Base-by-base conservation (phyloP, 2,329 filamentous ascomycete genomes). In the Ilyonectria destructans region DNA sequence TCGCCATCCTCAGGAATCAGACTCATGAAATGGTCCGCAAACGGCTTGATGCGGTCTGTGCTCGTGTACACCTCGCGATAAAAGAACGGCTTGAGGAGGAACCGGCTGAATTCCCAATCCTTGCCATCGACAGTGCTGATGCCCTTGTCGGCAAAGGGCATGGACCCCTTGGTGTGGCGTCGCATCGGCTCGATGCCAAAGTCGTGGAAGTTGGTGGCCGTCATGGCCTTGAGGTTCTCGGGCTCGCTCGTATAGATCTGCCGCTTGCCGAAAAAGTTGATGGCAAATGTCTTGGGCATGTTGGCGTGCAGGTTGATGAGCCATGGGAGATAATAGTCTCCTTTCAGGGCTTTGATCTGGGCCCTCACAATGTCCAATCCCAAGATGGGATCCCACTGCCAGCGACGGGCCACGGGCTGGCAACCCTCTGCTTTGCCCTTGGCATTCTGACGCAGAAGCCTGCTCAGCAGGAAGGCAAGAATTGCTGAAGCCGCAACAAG, bases 201-300 rank as follows among this genome's bases (percentile, higher is more conserved):
- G 31, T 69, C 67, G n/a, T 68, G 62, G 51, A 72, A 73, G 19
- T 73, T 71, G 23, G 71, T 73, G 7, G 71, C 71, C 4, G 68
- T 71, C 67, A 74, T 69, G 2, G 69, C 71, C 33, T 74, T 74
- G 57, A 74, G 63, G 52, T 70, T 71, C 35, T 74, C 71, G 49
- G 68, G 66, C 56, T 74, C 71, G n/a, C 54, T 71, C 1, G 71
- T 70, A 58, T 69, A 73, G 45, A 74, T 69, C 67, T 68, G 67
- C 1, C 69, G 61, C 58, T 65, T 63, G 9, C 73, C 73, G 48
- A 69, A 67, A 59, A 73, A 74, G 13, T 66, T 72, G n/a, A 72
- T 67, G 9, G 64, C 63, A 55, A 74, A 74, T 0, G 72, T 74
- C 40, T 74, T 74, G 19, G 69, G 69, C 62, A 62, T 70, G 55